Conservation (phyloP, 2,329 filamentous ascomycete species). For the Diaporthe australafricana region DNA sequence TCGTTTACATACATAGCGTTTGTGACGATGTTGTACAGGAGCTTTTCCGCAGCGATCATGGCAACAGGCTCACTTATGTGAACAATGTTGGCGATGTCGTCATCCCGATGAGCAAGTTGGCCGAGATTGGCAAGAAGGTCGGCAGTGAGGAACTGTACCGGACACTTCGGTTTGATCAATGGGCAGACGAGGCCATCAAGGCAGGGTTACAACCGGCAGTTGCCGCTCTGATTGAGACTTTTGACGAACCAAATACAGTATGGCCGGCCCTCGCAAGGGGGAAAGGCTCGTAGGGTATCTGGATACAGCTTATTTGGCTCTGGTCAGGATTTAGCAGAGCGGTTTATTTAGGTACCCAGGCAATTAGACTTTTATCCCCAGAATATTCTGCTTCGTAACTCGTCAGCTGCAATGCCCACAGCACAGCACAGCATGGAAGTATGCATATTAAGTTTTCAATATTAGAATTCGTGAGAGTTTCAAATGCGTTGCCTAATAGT, state of each 20-base stretch:
- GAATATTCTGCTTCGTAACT: too few relatives aligned
- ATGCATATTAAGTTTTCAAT: too few relatives aligned
- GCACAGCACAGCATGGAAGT: too few relatives aligned
- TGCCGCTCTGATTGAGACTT: slow-evolving; percentile 33
- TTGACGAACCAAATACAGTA: not conserved
- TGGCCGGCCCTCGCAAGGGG: slow-evolving; percentile 6
- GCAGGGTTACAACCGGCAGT: slow-evolving; percentile 38
- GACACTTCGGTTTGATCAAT: slow-evolving; percentile 34
- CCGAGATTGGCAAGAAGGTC: slow-evolving; percentile 19
- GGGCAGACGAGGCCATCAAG: slow-evolving; percentile 34
- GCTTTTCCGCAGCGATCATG: not conserved
- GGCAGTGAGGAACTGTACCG: not conserved
- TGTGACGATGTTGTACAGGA: not conserved
- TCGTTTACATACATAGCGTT: not conserved
- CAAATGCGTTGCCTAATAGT: too few relatives aligned
- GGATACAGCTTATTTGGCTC: not conserved
- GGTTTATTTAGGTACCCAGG: too few relatives aligned
- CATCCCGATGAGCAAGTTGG: slow-evolving; percentile 33
- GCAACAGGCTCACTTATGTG: slow-evolving; percentile 25
- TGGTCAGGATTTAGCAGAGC: not conserved
- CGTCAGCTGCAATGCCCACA: too few relatives aligned
- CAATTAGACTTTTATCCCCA: too few relatives aligned
- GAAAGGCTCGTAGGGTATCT: not conserved
- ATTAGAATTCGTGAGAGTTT: too few relatives aligned
- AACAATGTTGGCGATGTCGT: slow-evolving; percentile 39